Evolutionary conservation across 345 rosid genomes (phyloP), one percentile per base, ranked within the genome.

Genomic region (Eutrema yunnanense): DNA sequence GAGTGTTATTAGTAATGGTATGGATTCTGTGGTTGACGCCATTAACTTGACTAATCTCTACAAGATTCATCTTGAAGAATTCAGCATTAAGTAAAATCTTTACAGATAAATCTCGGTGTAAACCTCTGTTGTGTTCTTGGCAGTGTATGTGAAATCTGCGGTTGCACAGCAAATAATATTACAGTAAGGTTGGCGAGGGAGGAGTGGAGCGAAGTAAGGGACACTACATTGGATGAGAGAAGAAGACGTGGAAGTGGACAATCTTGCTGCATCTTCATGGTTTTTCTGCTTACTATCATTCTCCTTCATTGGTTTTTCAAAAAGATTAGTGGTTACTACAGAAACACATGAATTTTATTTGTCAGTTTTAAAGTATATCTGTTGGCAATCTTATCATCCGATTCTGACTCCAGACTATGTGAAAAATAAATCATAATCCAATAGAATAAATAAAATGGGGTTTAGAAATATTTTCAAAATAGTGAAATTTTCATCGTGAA

Each of bases 91-190:
- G 59, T 54, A 8, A 36, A 32, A 54, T 29, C 12, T 14, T 53
- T 32, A 55, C 72, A 6, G 29, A 6, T 22, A 4, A 48, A 16
- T 65, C 16, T 12, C 3, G 32, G 60, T 29, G 30, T 69, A 56
- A 53, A 8, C 33, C 27, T 33, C 34, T 49, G 56, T 42, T 68
- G 41, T 67, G 50, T 52, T 51, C 16, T 44, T 75, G 55, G 74
- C 74, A 75, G 79, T 61, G 65, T 75, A 12, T 75, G 79, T 75
- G 79, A 75, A n/a, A 75, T 75, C 6, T 73, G 77, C 11, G 71
- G 77, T 9, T 64, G 64, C 34, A 47, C 71, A 16, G 77, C 77
- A 0, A 73, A 65, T 71, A 73, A 73, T 37, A 58, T 73, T 11
- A 65, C 50, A 29, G 71, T 65, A 14, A 65, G 71, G 40, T 27